Percentiles rank a stretch among this genome's conserved stretches.
phyloP scores from a whole-genome alignment of 305 asterid genomes.

The Fraxinus angustifolia region DNA sequence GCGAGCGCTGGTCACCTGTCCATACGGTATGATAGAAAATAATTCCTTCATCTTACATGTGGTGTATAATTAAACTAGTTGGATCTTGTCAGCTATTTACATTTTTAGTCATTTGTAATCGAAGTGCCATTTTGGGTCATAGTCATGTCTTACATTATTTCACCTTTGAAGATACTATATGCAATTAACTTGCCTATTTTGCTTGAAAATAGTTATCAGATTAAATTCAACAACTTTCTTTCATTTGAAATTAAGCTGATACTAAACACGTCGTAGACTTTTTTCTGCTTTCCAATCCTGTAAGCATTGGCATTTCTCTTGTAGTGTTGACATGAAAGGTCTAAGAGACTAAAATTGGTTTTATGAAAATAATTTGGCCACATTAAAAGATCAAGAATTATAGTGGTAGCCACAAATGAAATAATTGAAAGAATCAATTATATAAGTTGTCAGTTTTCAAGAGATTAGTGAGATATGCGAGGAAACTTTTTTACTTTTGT shows the following conservation, averaged over 20 bases:
- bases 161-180: background rate
- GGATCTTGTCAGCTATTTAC: background rate
- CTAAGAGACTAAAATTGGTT: background rate
- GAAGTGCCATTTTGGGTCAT: background rate
- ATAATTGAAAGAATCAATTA: background rate
- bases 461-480: background rate
- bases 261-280: background rate
- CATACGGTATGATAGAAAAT: constrained; percentile 65
- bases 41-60: background rate
- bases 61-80: background rate
- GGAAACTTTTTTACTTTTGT: background rate
- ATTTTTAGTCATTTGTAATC: background rate
- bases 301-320: background rate
- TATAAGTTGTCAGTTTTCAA: background rate
- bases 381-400: background rate
- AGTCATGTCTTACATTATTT: background rate
- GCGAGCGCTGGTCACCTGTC: constrained; percentile 98
- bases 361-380: background rate
- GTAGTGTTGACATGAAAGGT: background rate
- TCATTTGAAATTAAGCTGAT: background rate
- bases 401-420: background rate
- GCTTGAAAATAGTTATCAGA: background rate
- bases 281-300: background rate
- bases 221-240: background rate
- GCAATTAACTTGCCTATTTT: background rate